Percentiles rank a stretch among this genome's conserved stretches.
phyloP scores from a whole-genome alignment of 495 filamentous ascomycete species.

The Cetradonia linearis region DNA sequence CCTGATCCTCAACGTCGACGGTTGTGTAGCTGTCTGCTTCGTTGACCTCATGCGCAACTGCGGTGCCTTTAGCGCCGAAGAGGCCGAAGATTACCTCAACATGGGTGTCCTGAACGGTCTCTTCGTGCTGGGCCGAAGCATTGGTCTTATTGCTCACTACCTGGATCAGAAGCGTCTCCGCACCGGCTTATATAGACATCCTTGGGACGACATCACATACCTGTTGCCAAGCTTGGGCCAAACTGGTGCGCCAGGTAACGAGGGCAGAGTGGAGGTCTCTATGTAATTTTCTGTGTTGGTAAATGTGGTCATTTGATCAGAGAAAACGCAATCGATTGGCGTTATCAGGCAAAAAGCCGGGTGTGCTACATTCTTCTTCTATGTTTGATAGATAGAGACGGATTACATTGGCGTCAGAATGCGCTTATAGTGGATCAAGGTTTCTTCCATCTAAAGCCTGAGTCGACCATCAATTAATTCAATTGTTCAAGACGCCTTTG shows the following conservation, averaged over 20 bases:
- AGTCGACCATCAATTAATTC: neutral
- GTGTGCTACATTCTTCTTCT: neutral
- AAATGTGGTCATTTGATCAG: neutral
- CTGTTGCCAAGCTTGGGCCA: conserved; percentile 73
- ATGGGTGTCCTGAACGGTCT: conserved; percentile 99
- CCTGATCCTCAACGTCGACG: conserved; percentile 98
- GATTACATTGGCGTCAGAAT: neutral
- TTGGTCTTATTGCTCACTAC: conserved; percentile 98
- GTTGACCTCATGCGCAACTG: conserved; percentile 96
- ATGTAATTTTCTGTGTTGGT: conserved; percentile 35
- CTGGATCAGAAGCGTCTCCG: conserved; percentile 98
- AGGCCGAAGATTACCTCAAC: conserved; percentile 48
- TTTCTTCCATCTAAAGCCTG: neutral
- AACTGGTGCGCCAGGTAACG: conserved; percentile 59
- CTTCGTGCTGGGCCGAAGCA: conserved; percentile 90
- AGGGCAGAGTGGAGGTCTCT: conserved; percentile 86
- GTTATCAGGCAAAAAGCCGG: neutral
- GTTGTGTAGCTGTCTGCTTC: conserved; percentile 96
- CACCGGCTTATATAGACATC: conserved; percentile 96
- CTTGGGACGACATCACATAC: conserved; percentile 98
- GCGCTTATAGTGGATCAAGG: neutral
- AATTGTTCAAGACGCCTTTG: neutral
- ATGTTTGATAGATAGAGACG: conserved; percentile 4
- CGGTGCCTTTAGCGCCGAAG: conserved; percentile 69
- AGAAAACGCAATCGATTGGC: conserved; percentile 2